A percentile compares a stretch with the other conserved stretches of the same genome.
These are phyloP conservation scores for Phaeomoniella chlamydospora DNA, from an alignment of 2,329 filamentous ascomycete species.

Conservation along the genomic window DNA sequence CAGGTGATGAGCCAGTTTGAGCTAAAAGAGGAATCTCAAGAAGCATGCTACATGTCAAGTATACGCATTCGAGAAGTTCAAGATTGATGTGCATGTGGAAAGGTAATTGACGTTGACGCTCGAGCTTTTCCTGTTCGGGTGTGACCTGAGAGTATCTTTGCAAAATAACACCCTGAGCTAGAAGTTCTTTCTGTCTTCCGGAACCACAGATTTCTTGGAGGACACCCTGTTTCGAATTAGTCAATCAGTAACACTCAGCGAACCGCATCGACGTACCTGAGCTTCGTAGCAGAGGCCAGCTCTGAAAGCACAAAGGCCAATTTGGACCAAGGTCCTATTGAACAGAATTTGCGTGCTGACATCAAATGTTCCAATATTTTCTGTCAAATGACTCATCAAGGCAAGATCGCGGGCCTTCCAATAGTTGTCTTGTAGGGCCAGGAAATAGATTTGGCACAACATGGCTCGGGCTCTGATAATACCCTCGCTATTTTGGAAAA, in stretches of 20 bases:
- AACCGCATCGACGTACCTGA: conserved; percentile 33
- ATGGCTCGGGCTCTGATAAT: conserved; percentile 94
- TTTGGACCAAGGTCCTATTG: conserved; percentile 95
- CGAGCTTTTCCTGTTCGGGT: conserved; percentile 91
- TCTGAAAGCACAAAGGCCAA: conserved; percentile 95
- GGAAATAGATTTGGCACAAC: conserved; percentile 97
- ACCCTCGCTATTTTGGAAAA: conserved; percentile 87
- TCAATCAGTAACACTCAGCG: background rate
- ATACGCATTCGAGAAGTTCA: conserved; percentile 93
- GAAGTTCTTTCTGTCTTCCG: conserved; percentile 90
- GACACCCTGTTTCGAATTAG: conserved; percentile 49
- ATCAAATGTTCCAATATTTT: conserved; percentile 93
- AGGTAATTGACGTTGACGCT: conserved; percentile 91
- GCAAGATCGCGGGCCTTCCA: conserved; percentile 98
- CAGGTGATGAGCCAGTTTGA: conserved; percentile 89
- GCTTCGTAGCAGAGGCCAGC: conserved; percentile 94
- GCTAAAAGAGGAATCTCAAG: conserved; percentile 94
- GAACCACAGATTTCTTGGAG: conserved; percentile 97
- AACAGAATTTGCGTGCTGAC: conserved; percentile 95
- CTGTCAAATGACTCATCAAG: conserved; percentile 97
- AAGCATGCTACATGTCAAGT: conserved; percentile 98
- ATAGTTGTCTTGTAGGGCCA: conserved; percentile 93
- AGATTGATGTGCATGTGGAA: conserved; percentile 99
- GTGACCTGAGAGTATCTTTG: conserved; percentile 93
- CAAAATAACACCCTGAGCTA: conserved; percentile 96